These are phyloP conservation scores for Wickerhamiella qilinensis DNA, from an alignment of 805 yeast genomes.

Conservation along the genomic window DNA sequence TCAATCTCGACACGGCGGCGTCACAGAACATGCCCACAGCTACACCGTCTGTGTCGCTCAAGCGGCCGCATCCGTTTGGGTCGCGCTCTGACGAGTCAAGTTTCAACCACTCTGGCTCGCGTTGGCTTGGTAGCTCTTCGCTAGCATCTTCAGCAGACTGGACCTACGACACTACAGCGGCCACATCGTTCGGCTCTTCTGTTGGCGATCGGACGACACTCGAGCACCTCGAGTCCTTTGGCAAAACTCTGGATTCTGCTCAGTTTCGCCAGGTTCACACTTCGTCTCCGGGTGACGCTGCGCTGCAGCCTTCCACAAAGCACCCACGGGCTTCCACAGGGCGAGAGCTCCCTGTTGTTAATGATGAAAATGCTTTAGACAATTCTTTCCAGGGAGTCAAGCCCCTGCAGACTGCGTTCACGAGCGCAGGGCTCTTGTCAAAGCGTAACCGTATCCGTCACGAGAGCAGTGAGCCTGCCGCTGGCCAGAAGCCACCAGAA, in stretches of 20 bases:
- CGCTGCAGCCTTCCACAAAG: not conserved
- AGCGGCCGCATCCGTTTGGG: constrained; percentile 16
- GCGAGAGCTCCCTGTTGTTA: not conserved
- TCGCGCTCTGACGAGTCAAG: constrained; percentile 3
- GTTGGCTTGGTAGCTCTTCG: constrained; percentile 5
- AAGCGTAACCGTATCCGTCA: constrained; percentile 30
- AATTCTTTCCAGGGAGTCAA: constrained; percentile 45
- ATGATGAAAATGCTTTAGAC: too few relatives aligned
- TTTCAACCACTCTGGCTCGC: constrained; percentile 7
- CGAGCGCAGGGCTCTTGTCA: constrained; percentile 54
- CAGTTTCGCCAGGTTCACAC: not conserved
- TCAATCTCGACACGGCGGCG: constrained; percentile 25
- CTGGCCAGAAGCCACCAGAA: constrained; percentile 33
- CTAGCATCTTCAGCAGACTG: constrained; percentile 5
- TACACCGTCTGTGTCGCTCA: constrained; percentile 8
- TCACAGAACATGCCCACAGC: constrained; percentile 1
- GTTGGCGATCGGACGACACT: not conserved
- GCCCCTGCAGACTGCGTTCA: constrained; percentile 74
- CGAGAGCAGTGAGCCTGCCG: constrained; percentile 14
- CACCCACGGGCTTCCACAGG: not conserved
- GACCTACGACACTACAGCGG: constrained; percentile 3
- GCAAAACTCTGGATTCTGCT: not conserved
- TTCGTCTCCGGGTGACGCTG: constrained; percentile 6
- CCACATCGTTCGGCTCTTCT: constrained; percentile 3
- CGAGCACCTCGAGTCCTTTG: not conserved